phyloP scores from a whole-genome alignment of 768 basidiomycete genomes.

The Roridomyces roridus region DNA sequence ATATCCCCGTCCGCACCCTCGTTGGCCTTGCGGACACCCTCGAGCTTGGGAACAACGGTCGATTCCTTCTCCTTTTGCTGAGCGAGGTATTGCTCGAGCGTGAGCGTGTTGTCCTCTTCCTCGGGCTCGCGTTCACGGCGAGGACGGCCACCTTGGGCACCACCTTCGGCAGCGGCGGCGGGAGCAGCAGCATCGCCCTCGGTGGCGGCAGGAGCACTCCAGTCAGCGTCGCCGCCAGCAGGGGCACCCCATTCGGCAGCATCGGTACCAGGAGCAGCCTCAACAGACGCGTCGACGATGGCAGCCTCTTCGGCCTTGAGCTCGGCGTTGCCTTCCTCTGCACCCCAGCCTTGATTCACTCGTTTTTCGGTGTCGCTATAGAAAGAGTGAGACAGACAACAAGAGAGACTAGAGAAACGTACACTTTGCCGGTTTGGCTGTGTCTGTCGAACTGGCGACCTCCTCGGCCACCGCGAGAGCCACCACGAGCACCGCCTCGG shows the following conservation, averaged over 20 bases:
- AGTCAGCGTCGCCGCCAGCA: constrained; percentile 44
- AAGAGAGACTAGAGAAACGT: constrained; percentile 35
- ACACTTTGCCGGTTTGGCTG: constrained; percentile 86
- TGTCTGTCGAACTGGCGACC: constrained; percentile 88
- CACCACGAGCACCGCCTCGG: constrained; percentile 56
- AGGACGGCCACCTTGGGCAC: constrained; percentile 43
- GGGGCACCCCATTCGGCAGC: constrained; percentile 35
- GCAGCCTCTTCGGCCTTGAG: constrained; percentile 83
- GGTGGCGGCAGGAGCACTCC: constrained; percentile 40
- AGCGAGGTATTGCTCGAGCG: constrained; percentile 91
- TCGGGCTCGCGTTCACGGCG: constrained; percentile 69
- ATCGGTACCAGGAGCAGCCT: constrained; percentile 41
- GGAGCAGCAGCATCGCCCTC: constrained; percentile 32
- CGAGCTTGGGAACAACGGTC: constrained; percentile 75
- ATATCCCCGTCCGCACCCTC: constrained; percentile 73
- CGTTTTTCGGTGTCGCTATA: constrained; percentile 93
- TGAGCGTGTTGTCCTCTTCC: constrained; percentile 93
- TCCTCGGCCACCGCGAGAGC: constrained; percentile 60
- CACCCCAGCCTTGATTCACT: constrained; percentile 94
- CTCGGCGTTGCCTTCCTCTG: constrained; percentile 86
- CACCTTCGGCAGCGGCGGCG: constrained; percentile 32
- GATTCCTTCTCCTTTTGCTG: constrained; percentile 71
- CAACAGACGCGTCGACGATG: constrained; percentile 68
- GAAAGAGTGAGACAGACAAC: constrained; percentile 22
- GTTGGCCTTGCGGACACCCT: constrained; percentile 77